A percentile compares a stretch with the other conserved stretches of the same genome.
phyloP scores from a whole-genome alignment of 2,329 filamentous ascomycete genomes.

The Niveomyces coronatus region DNA sequence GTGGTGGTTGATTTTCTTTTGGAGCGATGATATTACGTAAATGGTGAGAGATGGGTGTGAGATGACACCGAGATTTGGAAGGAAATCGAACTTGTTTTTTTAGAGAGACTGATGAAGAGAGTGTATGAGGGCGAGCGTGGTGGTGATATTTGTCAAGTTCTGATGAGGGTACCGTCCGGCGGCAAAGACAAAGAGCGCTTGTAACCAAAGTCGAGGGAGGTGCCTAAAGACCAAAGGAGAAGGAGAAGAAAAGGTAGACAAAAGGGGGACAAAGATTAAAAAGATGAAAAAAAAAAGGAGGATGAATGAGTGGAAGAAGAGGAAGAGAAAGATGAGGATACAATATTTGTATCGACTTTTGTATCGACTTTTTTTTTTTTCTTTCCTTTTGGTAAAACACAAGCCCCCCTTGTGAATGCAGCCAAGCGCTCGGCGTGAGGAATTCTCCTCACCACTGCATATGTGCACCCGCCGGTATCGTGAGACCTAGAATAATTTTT shows the following conservation, averaged over 20 bases:
- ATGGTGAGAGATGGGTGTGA: slow-evolving; percentile 6
- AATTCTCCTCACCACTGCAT: too few species aligned
- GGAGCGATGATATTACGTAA: background rate
- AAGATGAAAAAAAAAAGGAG: background rate
- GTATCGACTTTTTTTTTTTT: slow-evolving; percentile 1
- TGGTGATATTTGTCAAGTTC: too few species aligned
- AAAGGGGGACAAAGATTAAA: background rate
- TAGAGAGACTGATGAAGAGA: too few species aligned
- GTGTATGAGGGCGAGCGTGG: background rate
- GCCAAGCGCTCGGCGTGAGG: too few species aligned
- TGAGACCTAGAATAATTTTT: slow-evolving; percentile 1
- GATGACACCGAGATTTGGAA: background rate
- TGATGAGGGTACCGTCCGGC: too few species aligned
- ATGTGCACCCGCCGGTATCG: too few species aligned
- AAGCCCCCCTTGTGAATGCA: too few species aligned
- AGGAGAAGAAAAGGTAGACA: background rate
- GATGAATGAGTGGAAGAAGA: background rate
- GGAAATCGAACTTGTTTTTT: background rate
- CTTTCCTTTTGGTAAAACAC: too few species aligned
- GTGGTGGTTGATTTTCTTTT: background rate
- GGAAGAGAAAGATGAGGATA: background rate
- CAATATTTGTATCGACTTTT: background rate
- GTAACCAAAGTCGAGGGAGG: background rate
- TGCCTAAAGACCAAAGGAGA: slow-evolving; percentile 1
- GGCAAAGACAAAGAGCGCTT: background rate